Evolutionary conservation across 768 basidiomycete genomes (phyloP).

Genomic region (Macrolepiota fuliginosa): DNA sequence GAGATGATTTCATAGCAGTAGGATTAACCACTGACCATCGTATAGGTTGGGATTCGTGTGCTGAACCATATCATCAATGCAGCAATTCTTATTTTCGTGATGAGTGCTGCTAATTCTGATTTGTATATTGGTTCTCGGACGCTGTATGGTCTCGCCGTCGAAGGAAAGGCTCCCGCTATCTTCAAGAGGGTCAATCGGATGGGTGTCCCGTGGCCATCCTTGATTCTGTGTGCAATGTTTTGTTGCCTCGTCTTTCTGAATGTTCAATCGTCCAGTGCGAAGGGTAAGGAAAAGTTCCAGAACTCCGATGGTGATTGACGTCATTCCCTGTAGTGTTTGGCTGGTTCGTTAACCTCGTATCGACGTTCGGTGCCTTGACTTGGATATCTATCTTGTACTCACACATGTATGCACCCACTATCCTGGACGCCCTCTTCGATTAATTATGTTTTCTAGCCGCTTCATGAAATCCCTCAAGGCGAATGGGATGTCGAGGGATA

Average conservation of each 20-base stretch:
- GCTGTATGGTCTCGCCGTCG: constrained; percentile 45
- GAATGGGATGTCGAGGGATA: constrained; percentile 39
- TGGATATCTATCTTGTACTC: constrained; percentile 55
- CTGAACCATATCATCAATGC: constrained; percentile 66
- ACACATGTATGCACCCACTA: constrained; percentile 46
- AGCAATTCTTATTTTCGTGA: constrained; percentile 61
- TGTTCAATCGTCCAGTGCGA: constrained; percentile 45
- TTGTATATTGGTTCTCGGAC: constrained; percentile 52
- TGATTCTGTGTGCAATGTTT: constrained; percentile 53
- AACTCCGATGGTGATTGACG: not conserved
- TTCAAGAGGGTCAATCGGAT: constrained; percentile 41
- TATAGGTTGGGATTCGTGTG: constrained; percentile 53
- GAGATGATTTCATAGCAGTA: not conserved
- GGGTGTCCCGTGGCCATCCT: constrained; percentile 50
- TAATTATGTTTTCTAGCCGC: constrained; percentile 22
- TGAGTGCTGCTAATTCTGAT: constrained; percentile 64
- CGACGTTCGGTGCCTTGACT: constrained; percentile 46
- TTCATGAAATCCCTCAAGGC: constrained; percentile 45
- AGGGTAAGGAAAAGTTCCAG: constrained; percentile 38
- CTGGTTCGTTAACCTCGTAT: constrained; percentile 49
- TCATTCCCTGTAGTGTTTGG: constrained; percentile 43
- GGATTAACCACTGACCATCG: not conserved
- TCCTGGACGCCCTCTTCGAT: not conserved
- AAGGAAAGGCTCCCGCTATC: constrained; percentile 46
- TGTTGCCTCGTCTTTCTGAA: constrained; percentile 60